Evolutionary conservation across 805 yeast species (phyloP).

Genomic region (Ogataea siamensis): DNA sequence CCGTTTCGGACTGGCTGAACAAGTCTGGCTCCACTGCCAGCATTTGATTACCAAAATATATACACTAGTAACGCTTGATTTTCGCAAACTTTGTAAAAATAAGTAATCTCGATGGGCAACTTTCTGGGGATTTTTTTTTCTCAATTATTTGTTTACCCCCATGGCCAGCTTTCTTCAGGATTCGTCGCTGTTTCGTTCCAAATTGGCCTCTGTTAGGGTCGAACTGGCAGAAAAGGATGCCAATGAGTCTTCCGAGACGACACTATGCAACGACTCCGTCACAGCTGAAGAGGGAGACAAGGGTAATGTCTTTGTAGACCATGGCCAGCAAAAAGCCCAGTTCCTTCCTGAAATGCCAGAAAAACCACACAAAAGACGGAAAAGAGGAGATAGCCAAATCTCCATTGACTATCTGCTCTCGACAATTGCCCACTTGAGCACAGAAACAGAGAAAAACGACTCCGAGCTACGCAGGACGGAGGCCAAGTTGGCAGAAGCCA

Average conservation of each 20-base stretch:
- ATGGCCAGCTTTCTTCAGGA: slow-evolving; percentile 11
- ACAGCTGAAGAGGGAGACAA: slow-evolving; percentile 5
- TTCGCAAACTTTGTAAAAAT: slow-evolving; percentile 3
- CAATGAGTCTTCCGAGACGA: slow-evolving; percentile 1
- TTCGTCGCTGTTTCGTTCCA: slow-evolving; percentile 6
- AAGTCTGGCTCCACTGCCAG: slow-evolving; percentile 49
- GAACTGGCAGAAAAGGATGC: neutral
- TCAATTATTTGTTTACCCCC: neutral
- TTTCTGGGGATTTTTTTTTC: slow-evolving; percentile 4
- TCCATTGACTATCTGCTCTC: slow-evolving; percentile 24
- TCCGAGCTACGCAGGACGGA: slow-evolving; percentile 9
- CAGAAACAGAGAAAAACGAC: slow-evolving; percentile 6
- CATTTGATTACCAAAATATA: slow-evolving; percentile 6
- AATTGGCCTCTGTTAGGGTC: slow-evolving; percentile 2
- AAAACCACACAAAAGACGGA: slow-evolving; percentile 4
- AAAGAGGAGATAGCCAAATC: slow-evolving; percentile 4
- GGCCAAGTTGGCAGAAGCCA: slow-evolving; percentile 8
- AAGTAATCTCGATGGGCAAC: slow-evolving; percentile 3
- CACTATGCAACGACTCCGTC: slow-evolving; percentile 4
- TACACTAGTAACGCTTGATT: slow-evolving; percentile 11
- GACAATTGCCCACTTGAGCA: slow-evolving; percentile 17
- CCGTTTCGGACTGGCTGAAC: slow-evolving; percentile 60
- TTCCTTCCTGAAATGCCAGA: slow-evolving; percentile 3
- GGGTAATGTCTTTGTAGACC: slow-evolving; percentile 8
- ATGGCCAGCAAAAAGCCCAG: neutral